phyloP scores from a whole-genome alignment of 2,329 filamentous ascomycete genomes.

The Nigrograna mackinnonii region DNA sequence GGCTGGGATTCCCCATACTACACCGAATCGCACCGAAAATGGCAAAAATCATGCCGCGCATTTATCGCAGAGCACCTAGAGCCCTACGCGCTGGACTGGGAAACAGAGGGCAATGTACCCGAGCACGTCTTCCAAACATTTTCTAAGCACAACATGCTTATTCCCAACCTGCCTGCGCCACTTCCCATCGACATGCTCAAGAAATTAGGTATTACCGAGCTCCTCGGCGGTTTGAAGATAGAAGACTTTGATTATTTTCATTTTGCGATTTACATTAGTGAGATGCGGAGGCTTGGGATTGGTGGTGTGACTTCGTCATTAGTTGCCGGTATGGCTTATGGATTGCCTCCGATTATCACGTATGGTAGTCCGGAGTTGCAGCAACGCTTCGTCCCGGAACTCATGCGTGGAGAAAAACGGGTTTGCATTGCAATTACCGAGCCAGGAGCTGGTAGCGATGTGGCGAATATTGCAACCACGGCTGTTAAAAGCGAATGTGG shows the following conservation, averaged over 20 bases:
- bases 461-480: conserved; percentile 72
- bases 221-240: conserved; percentile 67
- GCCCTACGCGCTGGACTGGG: conserved; percentile 70
- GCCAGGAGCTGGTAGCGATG: conserved; percentile 73
- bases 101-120: conserved; percentile 66
- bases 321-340: conserved; percentile 73
- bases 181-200: conserved; percentile 72
- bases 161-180: conserved; percentile 70
- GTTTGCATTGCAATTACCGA: conserved; percentile 80
- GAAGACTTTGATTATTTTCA: conserved; percentile 78
- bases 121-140: conserved; percentile 68
- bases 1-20: conserved; percentile 75
- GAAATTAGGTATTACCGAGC: conserved; percentile 66
- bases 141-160: conserved; percentile 67
- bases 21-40: conserved; percentile 65
- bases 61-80: conserved; percentile 68
- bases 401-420: conserved; percentile 68
- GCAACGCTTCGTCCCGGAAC: conserved; percentile 68
- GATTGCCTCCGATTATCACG: conserved; percentile 71
- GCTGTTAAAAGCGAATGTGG: conserved; percentile 66
- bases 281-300: conserved; percentile 45
- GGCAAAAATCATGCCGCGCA: conserved; percentile 69
- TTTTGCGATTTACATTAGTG: conserved; percentile 70
- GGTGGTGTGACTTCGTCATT: conserved; percentile 48
- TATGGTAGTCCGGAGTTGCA: conserved; percentile 67